These are phyloP conservation scores for Solanum pinnatisectum DNA, from an alignment of 257 asterid genomes.

Conservation along the genomic window DNA sequence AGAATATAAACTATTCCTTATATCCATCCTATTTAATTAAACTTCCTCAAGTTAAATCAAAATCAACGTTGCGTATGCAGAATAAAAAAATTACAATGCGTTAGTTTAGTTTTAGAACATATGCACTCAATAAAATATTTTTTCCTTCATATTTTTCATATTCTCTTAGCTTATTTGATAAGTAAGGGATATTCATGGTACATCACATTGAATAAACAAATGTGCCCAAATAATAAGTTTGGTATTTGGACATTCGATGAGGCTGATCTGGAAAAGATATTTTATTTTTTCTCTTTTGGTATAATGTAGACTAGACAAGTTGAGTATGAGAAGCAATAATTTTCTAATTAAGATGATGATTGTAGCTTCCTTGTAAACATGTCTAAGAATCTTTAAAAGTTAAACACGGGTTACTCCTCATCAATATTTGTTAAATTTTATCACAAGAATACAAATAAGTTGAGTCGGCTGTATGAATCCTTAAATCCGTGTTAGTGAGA, in stretches of 20 bases:
- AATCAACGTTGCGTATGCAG: background rate
- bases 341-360: background rate
- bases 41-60: background rate
- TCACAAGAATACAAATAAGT: background rate
- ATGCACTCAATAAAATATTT: background rate
- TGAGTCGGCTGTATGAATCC: background rate
- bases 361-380: background rate
- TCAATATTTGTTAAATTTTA: background rate
- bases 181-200: background rate
- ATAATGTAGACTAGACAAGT: background rate
- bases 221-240: background rate
- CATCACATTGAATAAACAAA: background rate
- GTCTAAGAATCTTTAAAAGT: background rate
- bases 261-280: too few relatives aligned
- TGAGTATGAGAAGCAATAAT: background rate
- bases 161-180: background rate
- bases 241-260: background rate
- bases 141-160: background rate
- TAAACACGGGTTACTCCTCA: background rate
- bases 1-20: background rate
- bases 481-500: background rate
- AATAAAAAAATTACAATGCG: background rate
- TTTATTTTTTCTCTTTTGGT: background rate
- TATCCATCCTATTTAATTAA: background rate
- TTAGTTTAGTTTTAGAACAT: background rate